Evolutionary conservation across 306 rosid genomes (phyloP), one percentile per base, ranked within the genome.

Genomic region (Gillenia trifoliata): DNA sequence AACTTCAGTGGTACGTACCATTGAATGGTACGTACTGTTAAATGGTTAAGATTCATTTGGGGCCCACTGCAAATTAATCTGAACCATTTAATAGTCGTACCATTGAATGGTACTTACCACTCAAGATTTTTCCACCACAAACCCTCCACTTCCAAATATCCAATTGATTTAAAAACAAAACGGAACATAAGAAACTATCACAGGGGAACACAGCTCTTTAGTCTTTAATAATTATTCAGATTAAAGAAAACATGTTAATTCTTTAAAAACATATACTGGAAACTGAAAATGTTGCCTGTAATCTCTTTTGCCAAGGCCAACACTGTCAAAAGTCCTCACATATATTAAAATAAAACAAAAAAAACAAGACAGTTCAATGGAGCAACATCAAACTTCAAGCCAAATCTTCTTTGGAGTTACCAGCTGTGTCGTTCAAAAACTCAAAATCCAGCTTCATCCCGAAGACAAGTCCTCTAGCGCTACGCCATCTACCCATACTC

Each of bases 401-500:
- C 80, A 64, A 82, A 84, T 82, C 84, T 80, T 83, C 77, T 72
- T 47, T 52, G 80, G 80, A 77, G 83, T 75, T 63, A 80, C 68
- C 90, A 75, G 85, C 84, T 82, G 89, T 81, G 82, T 83, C 88
- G 75, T 89, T 85, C 88, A 91, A 85, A 89, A 82, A 54, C 65
- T 78, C 85, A 82, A 79, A 76, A 77, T 72, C 80, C 79, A 79
- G 76, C 80, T 86, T 78, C 78, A 63, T 72, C 82, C 83, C 59
- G 75, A 68, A 83, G 86, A 82, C 72, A 62, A 71, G 78, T 41
- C 85, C 86, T 80, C 66, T 69, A 40, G 80, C 78, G 81, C 86
- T 83, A 83, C 62, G 78, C 79, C 85, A 84, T 84, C 95, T 81
- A 89, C 76, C 95, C 88, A 88, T 41, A 68, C 93, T 88, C 96